phyloP scores from a whole-genome alignment of 106 monocot genomes.

The Dendrobium chrysotoxum region DNA sequence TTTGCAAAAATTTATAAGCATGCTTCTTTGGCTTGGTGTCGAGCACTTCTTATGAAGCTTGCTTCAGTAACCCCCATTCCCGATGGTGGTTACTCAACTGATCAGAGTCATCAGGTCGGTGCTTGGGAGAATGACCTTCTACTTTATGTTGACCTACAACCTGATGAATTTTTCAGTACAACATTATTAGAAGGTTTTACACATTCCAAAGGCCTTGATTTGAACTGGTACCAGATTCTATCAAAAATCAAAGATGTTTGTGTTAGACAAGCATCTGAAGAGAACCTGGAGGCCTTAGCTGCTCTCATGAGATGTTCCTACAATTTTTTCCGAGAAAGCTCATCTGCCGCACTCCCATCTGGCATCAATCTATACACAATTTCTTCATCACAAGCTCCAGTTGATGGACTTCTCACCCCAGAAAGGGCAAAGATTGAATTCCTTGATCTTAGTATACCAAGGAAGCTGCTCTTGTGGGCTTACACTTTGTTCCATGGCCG shows the following conservation, averaged over 20 bases:
- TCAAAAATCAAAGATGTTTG: constrained; percentile 58
- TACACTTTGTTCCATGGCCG: constrained; percentile 84
- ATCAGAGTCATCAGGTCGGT: constrained; percentile 15
- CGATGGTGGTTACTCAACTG: constrained; percentile 16
- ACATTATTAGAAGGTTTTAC: constrained; percentile 36
- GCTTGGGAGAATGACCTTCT: constrained; percentile 27
- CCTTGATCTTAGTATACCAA: constrained; percentile 88
- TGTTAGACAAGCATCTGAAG: constrained; percentile 55
- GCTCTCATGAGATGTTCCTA: constrained; percentile 66
- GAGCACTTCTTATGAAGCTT: constrained; percentile 65
- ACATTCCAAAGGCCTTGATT: constrained; percentile 61
- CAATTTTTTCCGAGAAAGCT: constrained; percentile 83
- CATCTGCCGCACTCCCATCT: constrained; percentile 71
- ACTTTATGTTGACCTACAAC: constrained; percentile 75
- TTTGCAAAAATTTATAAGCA: constrained; percentile 72
- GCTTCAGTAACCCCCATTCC: constrained; percentile 61
- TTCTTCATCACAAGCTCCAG: constrained; percentile 23
- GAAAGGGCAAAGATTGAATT: constrained; percentile 33
- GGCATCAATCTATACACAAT: constrained; percentile 78
- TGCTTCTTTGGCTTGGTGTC: constrained; percentile 91
- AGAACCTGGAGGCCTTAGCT: constrained; percentile 71
- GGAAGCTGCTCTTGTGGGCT: constrained; percentile 93
- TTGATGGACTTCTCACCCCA: constrained; percentile 24
- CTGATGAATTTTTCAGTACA: constrained; percentile 64
- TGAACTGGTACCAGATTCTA: constrained; percentile 61